Evolutionary conservation across 345 rosid genomes (phyloP).

Genomic region (Eucalyptus pauciflora): DNA sequence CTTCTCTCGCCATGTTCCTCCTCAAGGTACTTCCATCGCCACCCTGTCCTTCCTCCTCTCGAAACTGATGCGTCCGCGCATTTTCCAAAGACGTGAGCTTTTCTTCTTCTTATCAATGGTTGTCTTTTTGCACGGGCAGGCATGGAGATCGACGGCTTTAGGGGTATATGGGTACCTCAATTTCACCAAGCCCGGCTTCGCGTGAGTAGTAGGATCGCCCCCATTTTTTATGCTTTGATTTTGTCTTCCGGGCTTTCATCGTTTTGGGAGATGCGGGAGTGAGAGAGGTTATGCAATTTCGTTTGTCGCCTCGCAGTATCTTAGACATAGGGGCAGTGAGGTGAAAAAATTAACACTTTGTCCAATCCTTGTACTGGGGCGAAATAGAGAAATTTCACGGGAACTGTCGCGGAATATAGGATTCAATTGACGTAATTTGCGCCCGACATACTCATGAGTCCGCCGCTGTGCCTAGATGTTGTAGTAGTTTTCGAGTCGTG

Average conservation of each 20-base stretch:
- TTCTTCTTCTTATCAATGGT: neutral
- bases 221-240: neutral
- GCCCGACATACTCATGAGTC: neutral
- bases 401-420: neutral
- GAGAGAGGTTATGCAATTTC: neutral
- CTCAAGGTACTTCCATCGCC: slow-evolving; percentile 23
- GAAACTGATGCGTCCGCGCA: neutral
- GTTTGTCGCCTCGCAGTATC: neutral
- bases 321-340: neutral
- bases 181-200: slow-evolving; percentile 71
- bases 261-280: neutral
- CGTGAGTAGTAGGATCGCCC: slow-evolving; percentile 24
- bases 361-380: neutral
- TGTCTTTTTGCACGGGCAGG: slow-evolving; percentile 8
- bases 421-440: neutral
- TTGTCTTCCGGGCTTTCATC: neutral
- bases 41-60: neutral
- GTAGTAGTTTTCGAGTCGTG: too few relatives aligned
- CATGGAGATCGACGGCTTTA: slow-evolving; percentile 76
- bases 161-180: slow-evolving; percentile 66
- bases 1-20: slow-evolving; percentile 48
- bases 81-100: neutral
- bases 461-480: too few relatives aligned
- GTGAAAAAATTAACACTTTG: neutral
- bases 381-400: neutral